Base-by-base conservation (phyloP, 108 stramenopile species). In the Skeletonema marinoi region DNA sequence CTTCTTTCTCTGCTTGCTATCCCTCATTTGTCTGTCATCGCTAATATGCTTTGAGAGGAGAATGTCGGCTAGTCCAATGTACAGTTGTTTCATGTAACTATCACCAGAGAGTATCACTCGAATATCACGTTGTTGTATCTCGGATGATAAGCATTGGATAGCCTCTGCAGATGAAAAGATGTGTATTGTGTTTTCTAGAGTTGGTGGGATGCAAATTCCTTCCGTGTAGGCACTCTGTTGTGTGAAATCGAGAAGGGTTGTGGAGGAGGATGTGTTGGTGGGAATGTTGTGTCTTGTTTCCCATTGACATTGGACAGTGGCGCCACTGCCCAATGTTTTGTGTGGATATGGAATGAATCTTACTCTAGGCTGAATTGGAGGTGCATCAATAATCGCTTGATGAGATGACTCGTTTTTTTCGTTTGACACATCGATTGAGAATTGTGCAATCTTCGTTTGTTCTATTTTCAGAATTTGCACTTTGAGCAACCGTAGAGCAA, bases 51-150 rank as follows among this genome's bases (percentile, higher is more conserved):
- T 75, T 33, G 66, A 60, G 3, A 75, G 58, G 11, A 75, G 66
- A n/a, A 75, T 68, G 32, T 75, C 75, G 1, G 66, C 66, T 30
- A 75, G 32, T 7, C 75, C 75, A 8, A 75, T 32, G 42, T 60
- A 75, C 16, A 75, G 41, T 46, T 75, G 75, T 41, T 68, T 67
- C 75, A 68, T 75, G 58, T 68, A 75, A 60, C 66, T 68, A 48
- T 75, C 75, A 41, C 75, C 75, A 1, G 75, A 68, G 1, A 75
- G 35, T 3, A 75, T 60, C 30, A 75, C 42, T 51, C 50, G 50
- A 19, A 51, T 51, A 19, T 51, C 50, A 2, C n/a, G 50, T 19
- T 51, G 19, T 46, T 44, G 30, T 48, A 41, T 33, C 10, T 5
- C 5, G 1, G 25, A 51, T n/a, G 30, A 48, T 13, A 75, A 44